Percentiles rank a stretch among this genome's conserved stretches.
Conservation (phyloP, 148 eudicot genomes). For the Fagopyrum homotropicum region DNA sequence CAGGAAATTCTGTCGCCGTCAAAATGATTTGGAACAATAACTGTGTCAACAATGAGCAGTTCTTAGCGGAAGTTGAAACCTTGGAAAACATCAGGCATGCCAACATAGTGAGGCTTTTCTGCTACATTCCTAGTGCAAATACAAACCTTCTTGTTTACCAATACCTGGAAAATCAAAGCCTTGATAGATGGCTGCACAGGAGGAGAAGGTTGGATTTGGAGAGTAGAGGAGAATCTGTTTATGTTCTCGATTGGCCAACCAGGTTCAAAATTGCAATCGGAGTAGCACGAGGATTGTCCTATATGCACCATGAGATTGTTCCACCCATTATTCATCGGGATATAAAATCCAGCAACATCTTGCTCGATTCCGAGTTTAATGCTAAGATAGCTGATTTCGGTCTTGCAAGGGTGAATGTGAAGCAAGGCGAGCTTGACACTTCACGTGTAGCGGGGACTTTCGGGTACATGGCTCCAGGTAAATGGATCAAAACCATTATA, state of each 20-base stretch:
- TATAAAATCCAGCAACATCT: conserved; percentile 34
- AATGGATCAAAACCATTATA: not conserved
- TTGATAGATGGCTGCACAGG: conserved; percentile 57
- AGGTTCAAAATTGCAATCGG: conserved; percentile 57
- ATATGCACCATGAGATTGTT: conserved; percentile 70
- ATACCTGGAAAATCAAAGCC: conserved; percentile 65
- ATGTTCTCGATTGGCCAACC: conserved; percentile 48
- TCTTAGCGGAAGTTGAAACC: conserved; percentile 54
- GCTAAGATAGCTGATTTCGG: conserved; percentile 82
- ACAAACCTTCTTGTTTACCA: conserved; percentile 66
- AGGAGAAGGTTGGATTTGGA: conserved; percentile 15
- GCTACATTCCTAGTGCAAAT: conserved; percentile 54
- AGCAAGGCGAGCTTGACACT: conserved; percentile 43
- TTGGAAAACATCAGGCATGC: conserved; percentile 57
- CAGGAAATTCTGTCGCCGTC: conserved; percentile 39
- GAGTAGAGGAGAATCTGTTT: not conserved
- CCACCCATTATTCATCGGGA: conserved; percentile 42
- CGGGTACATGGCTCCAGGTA: conserved; percentile 72
- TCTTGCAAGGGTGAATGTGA: conserved; percentile 40
- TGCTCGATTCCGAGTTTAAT: conserved; percentile 54
- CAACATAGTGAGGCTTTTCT: conserved; percentile 70
- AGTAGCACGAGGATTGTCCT: conserved; percentile 61
- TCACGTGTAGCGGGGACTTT: conserved; percentile 68
- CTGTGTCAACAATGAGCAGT: conserved; percentile 29
- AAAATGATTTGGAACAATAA: conserved; percentile 48